These are phyloP conservation scores for Blastobotrys mokoenaii DNA, from an alignment of 805 yeast genomes.

Conservation along the genomic window DNA sequence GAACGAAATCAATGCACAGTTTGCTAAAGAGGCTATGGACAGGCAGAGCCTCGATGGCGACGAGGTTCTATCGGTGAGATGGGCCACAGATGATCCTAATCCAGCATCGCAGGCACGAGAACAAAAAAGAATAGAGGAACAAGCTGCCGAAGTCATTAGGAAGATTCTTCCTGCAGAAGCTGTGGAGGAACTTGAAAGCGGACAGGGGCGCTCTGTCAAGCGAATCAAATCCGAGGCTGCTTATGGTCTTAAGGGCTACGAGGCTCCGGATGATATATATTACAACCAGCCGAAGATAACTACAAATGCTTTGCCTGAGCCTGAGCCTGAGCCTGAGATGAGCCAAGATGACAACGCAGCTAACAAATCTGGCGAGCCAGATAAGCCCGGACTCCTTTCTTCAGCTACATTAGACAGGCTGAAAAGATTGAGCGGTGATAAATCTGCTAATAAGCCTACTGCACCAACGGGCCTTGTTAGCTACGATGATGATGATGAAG, in stretches of 20 bases:
- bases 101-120: slow-evolving; percentile 50
- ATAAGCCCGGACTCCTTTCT: no score
- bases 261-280: slow-evolving; percentile 22
- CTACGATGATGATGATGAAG: slow-evolving; percentile 7
- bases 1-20: slow-evolving; percentile 72
- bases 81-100: slow-evolving; percentile 90
- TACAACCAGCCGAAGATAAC: slow-evolving; percentile 7
- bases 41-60: slow-evolving; percentile 63
- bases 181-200: slow-evolving; percentile 28
- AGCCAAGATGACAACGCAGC: neutral
- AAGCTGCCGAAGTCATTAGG: slow-evolving; percentile 38
- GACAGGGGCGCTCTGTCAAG: slow-evolving; percentile 13
- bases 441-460: neutral
- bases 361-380: no score
- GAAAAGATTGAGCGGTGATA: neutral
- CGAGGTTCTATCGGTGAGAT: slow-evolving; percentile 62
- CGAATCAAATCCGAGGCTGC: slow-evolving; percentile 10
- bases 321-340: neutral
- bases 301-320: neutral
- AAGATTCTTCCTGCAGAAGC: slow-evolving; percentile 38
- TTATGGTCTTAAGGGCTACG: slow-evolving; percentile 21
- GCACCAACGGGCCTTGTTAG: slow-evolving; percentile 1
- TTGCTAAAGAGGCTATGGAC: slow-evolving; percentile 92
- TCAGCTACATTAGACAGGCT: neutral
- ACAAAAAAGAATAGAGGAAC: slow-evolving; percentile 40